Evolutionary conservation across 2,329 filamentous ascomycete genomes (phyloP).

Genomic region (Aspergillus candidus): DNA sequence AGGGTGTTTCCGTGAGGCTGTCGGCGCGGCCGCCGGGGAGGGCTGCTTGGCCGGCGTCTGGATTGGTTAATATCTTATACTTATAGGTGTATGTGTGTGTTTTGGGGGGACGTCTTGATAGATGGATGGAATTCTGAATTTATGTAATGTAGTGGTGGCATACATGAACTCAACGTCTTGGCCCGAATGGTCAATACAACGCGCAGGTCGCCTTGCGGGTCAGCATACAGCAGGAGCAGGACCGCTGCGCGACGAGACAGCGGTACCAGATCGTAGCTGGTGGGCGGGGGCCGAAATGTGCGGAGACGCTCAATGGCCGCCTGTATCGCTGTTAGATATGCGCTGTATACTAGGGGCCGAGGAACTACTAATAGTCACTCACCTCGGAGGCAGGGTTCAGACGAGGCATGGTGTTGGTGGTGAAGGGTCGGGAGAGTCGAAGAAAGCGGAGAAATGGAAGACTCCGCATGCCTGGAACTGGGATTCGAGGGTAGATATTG

Average conservation of each 20-base stretch:
- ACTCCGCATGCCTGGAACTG: no score
- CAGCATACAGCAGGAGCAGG: conserved; percentile 79
- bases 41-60: conserved; percentile 74
- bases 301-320: conserved; percentile 52
- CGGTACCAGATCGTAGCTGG: conserved; percentile 52
- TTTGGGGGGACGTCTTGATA: background rate
- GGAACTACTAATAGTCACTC: conserved; percentile 8
- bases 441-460: background rate
- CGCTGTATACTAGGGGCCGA: background rate
- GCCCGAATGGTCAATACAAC: conserved; percentile 59
- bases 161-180: conserved; percentile 53
- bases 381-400: conserved; percentile 22
- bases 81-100: no score
- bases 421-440: background rate
- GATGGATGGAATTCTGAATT: background rate
- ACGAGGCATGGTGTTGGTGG: conserved; percentile 17
- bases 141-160: conserved; percentile 5
- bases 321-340: conserved; percentile 19
- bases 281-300: conserved; percentile 51
- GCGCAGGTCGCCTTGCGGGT: conserved; percentile 69
- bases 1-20: conserved; percentile 50
- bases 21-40: conserved; percentile 68
- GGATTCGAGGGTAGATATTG: no score
- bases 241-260: conserved; percentile 72
- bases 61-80: background rate